Base-by-base conservation (phyloP, 257 asterid genomes). In the Solanum pimpinellifolium region DNA sequence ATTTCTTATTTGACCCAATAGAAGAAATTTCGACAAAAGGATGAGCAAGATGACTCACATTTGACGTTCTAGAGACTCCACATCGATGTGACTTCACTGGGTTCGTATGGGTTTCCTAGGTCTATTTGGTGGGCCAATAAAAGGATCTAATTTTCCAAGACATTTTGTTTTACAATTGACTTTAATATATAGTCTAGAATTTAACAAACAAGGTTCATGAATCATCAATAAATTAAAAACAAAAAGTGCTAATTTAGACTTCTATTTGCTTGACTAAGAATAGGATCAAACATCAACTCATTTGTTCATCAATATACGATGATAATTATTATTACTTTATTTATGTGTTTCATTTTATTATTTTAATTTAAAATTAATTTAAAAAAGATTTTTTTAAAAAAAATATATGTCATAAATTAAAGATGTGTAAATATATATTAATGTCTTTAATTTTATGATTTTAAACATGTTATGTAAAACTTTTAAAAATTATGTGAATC, bases 111-210 rank as follows among this genome's bases (percentile, higher is more conserved):
- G n/a, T 13, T 56, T 47, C 59, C 15, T 85, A 29, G 68, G 85
- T 80, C 69, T 78, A 27, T 78, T 46, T 49, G 1, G 84, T 78
- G 84, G 84, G 84, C 42, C 84, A 78, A 46, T 78, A 20, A 44
- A 46, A 46, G 42, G 41, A 46, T 73, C 15, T 80, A 80, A 47
- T 46, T 49, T 33, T 80, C 85, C 66, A 80, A 47, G 3, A 11
- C 68, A 47, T 49, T 47, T 80, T 9, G 27, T 47, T 27, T 29
- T 47, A 10, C 7, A 27, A 52, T 16, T 29, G 85, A 80, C 85
- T 47, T 46, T 15, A 46, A 27, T 44, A 9, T 13, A 29, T 21
- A 41, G 85, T 29, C 41, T 25, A 29, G 69, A 15, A 29, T 80
- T 47, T 29, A 80, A 29, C 62, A 47, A 80, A 80, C 44, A 47